phyloP scores from a whole-genome alignment of 1,284 basidiomycete species.

The Porodaedalea pini region DNA sequence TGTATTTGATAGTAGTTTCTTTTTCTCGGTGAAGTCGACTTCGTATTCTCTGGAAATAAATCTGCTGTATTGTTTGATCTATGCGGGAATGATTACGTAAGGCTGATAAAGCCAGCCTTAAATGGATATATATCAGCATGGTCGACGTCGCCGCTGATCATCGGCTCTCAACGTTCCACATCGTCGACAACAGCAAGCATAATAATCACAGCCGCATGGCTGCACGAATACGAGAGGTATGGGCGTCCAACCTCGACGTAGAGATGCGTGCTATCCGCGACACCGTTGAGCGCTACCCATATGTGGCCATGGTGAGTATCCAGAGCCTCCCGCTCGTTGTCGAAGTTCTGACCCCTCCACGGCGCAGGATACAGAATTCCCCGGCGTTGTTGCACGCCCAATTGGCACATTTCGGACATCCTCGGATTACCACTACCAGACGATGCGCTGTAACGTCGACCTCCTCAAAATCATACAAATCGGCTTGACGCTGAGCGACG shows the following conservation, averaged over 20 bases:
- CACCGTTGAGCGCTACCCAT: constrained; percentile 88
- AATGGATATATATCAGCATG: background rate
- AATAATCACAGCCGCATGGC: constrained; percentile 15
- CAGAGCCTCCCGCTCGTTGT: constrained; percentile 25
- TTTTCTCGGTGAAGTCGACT: too few species aligned
- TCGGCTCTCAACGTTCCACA: background rate
- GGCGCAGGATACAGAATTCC: constrained; percentile 95
- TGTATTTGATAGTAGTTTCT: constrained; percentile 5
- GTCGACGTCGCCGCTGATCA: background rate
- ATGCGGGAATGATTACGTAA: too few species aligned
- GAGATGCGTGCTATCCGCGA: constrained; percentile 89
- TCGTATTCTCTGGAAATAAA: too few species aligned
- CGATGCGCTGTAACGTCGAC: constrained; percentile 98
- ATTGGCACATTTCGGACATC: constrained; percentile 96
- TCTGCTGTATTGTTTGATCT: too few species aligned
- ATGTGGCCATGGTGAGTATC: constrained; percentile 85
- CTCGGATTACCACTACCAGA: constrained; percentile 99
- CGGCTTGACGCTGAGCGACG: constrained; percentile 91
- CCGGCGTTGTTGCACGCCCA: constrained; percentile 95
- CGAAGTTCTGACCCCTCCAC: constrained; percentile 22
- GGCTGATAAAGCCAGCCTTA: background rate
- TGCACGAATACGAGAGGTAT: constrained; percentile 82
- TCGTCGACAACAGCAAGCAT: background rate
- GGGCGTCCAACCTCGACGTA: constrained; percentile 88
- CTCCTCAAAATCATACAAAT: constrained; percentile 97